These are phyloP conservation scores for Triticum monococcum DNA, from an alignment of 176 grass and related monocot genomes.

Conservation along the genomic window DNA sequence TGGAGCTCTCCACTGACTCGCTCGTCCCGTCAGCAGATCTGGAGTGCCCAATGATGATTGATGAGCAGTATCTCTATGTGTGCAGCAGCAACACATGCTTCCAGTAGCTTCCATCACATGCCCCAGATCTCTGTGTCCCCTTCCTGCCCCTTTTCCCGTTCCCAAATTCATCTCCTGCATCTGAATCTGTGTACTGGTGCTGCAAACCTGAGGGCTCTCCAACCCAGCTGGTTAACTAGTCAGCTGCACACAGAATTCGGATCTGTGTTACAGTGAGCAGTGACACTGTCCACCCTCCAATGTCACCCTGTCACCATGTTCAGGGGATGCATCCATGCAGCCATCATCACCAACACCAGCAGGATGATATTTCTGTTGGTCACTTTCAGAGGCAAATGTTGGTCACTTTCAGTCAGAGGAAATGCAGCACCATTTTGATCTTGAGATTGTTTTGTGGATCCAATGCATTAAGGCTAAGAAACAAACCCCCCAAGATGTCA, in stretches of 20 bases:
- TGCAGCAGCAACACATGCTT: slow-evolving; percentile 43
- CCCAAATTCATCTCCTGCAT: background rate
- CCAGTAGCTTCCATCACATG: slow-evolving; percentile 39
- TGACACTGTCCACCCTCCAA: slow-evolving; percentile 33
- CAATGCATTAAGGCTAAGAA: slow-evolving; percentile 13
- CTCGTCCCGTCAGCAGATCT: slow-evolving; percentile 34
- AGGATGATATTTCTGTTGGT: background rate
- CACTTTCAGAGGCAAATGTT: background rate
- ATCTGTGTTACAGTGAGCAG: slow-evolving; percentile 32
- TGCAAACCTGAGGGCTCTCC: slow-evolving; percentile 39
- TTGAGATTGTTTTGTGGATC: background rate
- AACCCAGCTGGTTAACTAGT: slow-evolving; percentile 33
- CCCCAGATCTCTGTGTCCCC: slow-evolving; percentile 35
- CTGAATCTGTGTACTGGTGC: slow-evolving; percentile 44
- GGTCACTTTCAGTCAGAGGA: background rate
- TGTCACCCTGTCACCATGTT: slow-evolving; percentile 7
- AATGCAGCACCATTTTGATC: background rate
- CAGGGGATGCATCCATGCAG: background rate
- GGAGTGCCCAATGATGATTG: slow-evolving; percentile 32
- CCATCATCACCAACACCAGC: background rate
- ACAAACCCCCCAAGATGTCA: slow-evolving; percentile 9
- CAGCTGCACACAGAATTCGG: slow-evolving; percentile 22
- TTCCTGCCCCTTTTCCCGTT: background rate
- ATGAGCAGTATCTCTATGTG: slow-evolving; percentile 18
- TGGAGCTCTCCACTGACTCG: slow-evolving; percentile 18